Evolutionary conservation across 352 stramenopile species (phyloP).

Genomic region (Halophytophthora polymorphica): DNA sequence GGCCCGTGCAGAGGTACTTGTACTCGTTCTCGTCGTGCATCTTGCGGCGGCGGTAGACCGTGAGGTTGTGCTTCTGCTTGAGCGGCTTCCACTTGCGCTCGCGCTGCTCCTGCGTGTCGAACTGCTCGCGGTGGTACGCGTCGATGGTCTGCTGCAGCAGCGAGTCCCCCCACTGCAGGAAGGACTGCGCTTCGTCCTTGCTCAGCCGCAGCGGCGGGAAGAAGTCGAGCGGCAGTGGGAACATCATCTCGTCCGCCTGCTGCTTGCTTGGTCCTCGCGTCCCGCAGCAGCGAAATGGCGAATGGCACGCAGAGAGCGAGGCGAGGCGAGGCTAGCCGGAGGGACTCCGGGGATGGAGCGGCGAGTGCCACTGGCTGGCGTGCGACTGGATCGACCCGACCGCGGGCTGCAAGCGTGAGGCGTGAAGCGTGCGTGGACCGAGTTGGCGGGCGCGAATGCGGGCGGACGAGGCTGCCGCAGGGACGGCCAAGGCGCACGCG

Average conservation of each 20-base stretch:
- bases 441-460: too few relatives aligned
- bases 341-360: too few relatives aligned
- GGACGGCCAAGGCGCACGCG: constrained; percentile 8
- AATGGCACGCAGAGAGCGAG: too few relatives aligned
- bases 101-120: constrained; percentile 52
- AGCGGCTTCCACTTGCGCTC: constrained; percentile 72
- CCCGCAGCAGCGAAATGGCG: too few relatives aligned
- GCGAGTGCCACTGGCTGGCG: neutral
- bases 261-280: neutral
- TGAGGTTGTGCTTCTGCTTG: constrained; percentile 59
- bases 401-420: constrained; percentile 6
- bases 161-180: constrained; percentile 62
- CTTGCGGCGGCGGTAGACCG: constrained; percentile 54
- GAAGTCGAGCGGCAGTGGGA: constrained; percentile 59
- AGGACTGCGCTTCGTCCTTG: constrained; percentile 39
- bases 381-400: constrained; percentile 2
- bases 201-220: constrained; percentile 55
- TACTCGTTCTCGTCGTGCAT: constrained; percentile 45
- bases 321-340: too few relatives aligned
- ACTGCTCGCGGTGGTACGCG: constrained; percentile 65
- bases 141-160: constrained; percentile 68
- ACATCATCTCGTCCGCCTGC: constrained; percentile 24
- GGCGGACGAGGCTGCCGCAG: too few relatives aligned
- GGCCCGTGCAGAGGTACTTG: constrained; percentile 59
- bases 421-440: too few relatives aligned